Evolutionary conservation across 805 yeast species (phyloP).

Genomic region (Priceomyces fermenticarens): DNA sequence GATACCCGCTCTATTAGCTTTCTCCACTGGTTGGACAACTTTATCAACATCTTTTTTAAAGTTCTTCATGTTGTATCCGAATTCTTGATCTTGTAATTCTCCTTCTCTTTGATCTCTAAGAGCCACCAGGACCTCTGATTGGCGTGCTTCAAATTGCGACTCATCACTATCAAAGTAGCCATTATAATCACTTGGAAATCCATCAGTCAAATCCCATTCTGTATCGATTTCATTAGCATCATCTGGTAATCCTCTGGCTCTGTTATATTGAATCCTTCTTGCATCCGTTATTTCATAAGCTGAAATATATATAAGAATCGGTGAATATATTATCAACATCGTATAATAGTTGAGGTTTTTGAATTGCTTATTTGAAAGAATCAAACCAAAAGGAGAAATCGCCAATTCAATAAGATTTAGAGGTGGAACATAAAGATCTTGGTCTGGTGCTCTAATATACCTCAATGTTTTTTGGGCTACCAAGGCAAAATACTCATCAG

Average conservation of each 20-base stretch:
- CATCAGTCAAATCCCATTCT: slow-evolving; percentile 84
- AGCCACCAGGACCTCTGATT: slow-evolving; percentile 35
- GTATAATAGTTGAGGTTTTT: slow-evolving; percentile 48
- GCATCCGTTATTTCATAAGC: slow-evolving; percentile 65
- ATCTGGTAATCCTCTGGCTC: slow-evolving; percentile 61
- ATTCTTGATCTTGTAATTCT: slow-evolving; percentile 67
- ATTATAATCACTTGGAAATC: slow-evolving; percentile 44
- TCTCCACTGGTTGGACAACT: slow-evolving; percentile 57
- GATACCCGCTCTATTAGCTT: slow-evolving; percentile 53
- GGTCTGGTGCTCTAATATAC: slow-evolving; percentile 86
- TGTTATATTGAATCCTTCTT: slow-evolving; percentile 66
- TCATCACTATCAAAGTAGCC: slow-evolving; percentile 29
- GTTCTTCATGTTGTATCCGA: slow-evolving; percentile 44
- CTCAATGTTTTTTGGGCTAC: slow-evolving; percentile 81
- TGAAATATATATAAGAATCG: slow-evolving; percentile 60
- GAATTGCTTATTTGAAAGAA: slow-evolving; percentile 33
- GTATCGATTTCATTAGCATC: slow-evolving; percentile 77
- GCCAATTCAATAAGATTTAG: slow-evolving; percentile 66
- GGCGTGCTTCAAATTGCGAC: slow-evolving; percentile 26
- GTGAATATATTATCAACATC: slow-evolving; percentile 67
- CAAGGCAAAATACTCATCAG: slow-evolving; percentile 80
- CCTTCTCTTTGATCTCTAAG: slow-evolving; percentile 56
- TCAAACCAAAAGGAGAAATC: slow-evolving; percentile 25
- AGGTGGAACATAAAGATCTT: slow-evolving; percentile 81
- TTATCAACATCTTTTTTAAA: slow-evolving; percentile 53